A percentile compares a stretch with the other conserved stretches of the same genome.
These are phyloP conservation scores for Colletotrichum cuscutae DNA, from an alignment of 2,329 filamentous ascomycete genomes.

Conservation along the genomic window DNA sequence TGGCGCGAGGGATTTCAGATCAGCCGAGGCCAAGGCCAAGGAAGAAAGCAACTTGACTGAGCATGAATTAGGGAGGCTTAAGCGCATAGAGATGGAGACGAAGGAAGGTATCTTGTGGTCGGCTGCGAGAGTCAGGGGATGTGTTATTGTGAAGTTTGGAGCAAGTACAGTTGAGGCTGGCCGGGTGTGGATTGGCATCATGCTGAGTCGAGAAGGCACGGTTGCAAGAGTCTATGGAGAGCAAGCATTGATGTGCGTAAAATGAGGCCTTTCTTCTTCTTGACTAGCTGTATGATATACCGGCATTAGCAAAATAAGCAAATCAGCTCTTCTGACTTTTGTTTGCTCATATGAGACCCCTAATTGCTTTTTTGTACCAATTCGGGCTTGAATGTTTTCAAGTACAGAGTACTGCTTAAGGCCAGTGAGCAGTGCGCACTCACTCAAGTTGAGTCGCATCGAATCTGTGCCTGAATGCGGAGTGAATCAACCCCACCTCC, in stretches of 20 bases:
- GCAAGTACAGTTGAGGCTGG: conserved; percentile 84
- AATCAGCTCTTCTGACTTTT: neutral
- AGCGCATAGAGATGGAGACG: conserved; percentile 68
- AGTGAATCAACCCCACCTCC: conserved; percentile 19
- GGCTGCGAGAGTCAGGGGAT: conserved; percentile 81
- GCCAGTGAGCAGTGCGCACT: neutral
- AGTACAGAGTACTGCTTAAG: neutral
- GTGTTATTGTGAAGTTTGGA: conserved; percentile 91
- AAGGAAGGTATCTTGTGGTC: conserved; percentile 79
- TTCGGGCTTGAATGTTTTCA: neutral
- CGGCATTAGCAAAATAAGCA: neutral
- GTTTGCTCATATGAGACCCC: neutral
- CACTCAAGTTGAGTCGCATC: neutral
- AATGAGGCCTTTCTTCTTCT: neutral
- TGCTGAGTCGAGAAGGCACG: conserved; percentile 80
- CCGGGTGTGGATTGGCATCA: conserved; percentile 79
- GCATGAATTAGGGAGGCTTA: conserved; percentile 63
- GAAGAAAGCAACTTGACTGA: conserved; percentile 50
- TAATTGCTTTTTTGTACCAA: neutral
- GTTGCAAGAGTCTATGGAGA: conserved; percentile 80
- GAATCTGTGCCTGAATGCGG: neutral
- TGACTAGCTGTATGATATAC: neutral
- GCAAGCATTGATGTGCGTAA: conserved; percentile 80
- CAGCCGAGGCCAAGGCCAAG: conserved; percentile 58
- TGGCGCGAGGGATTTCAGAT: conserved; percentile 81